Evolutionary conservation across 306 rosid genomes (phyloP).

Genomic region (Glycine soja): DNA sequence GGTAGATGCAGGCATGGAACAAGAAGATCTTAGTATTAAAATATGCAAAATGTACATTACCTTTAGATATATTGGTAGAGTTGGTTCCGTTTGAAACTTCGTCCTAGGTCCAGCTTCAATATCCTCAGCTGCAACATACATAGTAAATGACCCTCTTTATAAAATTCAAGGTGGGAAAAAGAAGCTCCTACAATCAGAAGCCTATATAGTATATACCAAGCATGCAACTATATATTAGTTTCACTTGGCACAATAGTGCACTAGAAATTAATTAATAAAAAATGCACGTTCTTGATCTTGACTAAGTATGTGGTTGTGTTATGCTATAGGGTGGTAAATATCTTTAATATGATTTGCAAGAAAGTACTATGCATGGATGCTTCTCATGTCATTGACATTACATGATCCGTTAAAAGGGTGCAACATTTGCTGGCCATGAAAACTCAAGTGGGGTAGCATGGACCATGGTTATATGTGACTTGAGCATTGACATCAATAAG

Average conservation of each 20-base stretch:
- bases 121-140: slow-evolving; percentile 87
- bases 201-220: slow-evolving; percentile 2
- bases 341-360: slow-evolving; percentile 24
- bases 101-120: slow-evolving; percentile 76
- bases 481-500: slow-evolving; percentile 3
- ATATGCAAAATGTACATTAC: slow-evolving; percentile 53
- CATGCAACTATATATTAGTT: slow-evolving; percentile 17
- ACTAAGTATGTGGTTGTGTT: slow-evolving; percentile 20
- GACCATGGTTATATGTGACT: slow-evolving; percentile 34
- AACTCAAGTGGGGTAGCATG: slow-evolving; percentile 35
- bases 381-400: slow-evolving; percentile 38
- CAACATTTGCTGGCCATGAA: slow-evolving; percentile 23
- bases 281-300: slow-evolving; percentile 23
- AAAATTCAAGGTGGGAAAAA: slow-evolving; percentile 31
- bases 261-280: not conserved
- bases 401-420: slow-evolving; percentile 42
- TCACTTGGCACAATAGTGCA: slow-evolving; percentile 3
- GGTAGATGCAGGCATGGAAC: slow-evolving; percentile 23
- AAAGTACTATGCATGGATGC: slow-evolving; percentile 51
- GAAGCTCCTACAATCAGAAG: slow-evolving; percentile 38
- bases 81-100: slow-evolving; percentile 81
- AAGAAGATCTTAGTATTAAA: not conserved
- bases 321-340: slow-evolving; percentile 1
- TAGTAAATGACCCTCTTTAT: slow-evolving; percentile 31
- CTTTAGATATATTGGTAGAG: slow-evolving; percentile 86